Percentiles rank a stretch among this genome's conserved stretches.
phyloP scores from a whole-genome alignment of 495 filamentous ascomycete genomes.

The Massariosphaeria phaeospora region DNA sequence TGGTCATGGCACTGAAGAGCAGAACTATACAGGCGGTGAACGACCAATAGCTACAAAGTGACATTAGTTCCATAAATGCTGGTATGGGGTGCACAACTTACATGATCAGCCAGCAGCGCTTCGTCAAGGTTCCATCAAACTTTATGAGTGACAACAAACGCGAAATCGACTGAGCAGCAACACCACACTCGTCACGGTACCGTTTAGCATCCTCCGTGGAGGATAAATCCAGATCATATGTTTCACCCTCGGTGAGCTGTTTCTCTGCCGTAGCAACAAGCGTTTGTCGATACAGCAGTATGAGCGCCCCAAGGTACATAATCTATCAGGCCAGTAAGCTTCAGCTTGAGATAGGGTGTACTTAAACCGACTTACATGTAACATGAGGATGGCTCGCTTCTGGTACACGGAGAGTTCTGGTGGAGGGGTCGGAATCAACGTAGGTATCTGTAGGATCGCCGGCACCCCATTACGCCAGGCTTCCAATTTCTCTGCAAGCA shows the following conservation, averaged over 20 bases:
- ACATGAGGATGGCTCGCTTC: conserved; percentile 27
- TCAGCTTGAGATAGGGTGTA: not conserved
- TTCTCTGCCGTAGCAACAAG: conserved; percentile 23
- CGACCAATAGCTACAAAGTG: conserved; percentile 24
- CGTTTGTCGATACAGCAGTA: conserved; percentile 26
- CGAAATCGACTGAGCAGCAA: conserved; percentile 25
- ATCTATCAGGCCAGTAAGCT: conserved; percentile 14
- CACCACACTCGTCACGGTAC: conserved; percentile 19
- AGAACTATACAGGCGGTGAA: conserved; percentile 30
- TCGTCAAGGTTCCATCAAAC: conserved; percentile 27
- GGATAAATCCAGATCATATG: conserved; percentile 5
- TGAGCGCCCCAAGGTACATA: conserved; percentile 31
- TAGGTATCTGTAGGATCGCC: conserved; percentile 14
- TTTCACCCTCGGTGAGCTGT: conserved; percentile 7
- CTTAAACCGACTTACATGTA: conserved; percentile 17
- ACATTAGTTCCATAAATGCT: not conserved
- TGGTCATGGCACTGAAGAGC: conserved; percentile 19
- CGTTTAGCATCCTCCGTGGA: conserved; percentile 10
- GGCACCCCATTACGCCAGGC: conserved; percentile 25
- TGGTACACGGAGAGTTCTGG: conserved; percentile 20
- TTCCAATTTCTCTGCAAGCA: conserved; percentile 19
- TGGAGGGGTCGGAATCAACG: conserved; percentile 7
- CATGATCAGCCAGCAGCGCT: conserved; percentile 34
- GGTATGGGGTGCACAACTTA: conserved; percentile 2
- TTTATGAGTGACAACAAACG: conserved; percentile 23